A percentile compares a stretch with the other conserved stretches of the same genome.
Evolutionary conservation across 2,329 filamentous ascomycete species (phyloP).

Genomic region (Chaetomium globosum): DNA sequence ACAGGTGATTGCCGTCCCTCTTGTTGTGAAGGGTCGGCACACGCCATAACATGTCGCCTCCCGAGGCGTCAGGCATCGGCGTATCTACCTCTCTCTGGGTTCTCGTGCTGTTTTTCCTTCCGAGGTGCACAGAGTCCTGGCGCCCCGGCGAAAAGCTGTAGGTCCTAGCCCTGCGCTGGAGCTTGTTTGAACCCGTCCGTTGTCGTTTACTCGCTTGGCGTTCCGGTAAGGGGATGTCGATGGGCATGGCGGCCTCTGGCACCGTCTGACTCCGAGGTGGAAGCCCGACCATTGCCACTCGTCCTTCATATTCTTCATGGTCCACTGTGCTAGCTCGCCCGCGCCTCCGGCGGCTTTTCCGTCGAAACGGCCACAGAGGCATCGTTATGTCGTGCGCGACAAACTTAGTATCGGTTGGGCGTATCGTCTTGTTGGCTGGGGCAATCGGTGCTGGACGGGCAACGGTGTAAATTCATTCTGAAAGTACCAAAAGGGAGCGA

Average conservation of each 20-base stretch:
- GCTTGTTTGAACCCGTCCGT: constrained; percentile 52
- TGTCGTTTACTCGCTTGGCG: constrained; percentile 45
- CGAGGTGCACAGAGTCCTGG: constrained; percentile 56
- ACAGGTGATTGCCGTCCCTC: constrained; percentile 59
- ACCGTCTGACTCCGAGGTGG: constrained; percentile 44
- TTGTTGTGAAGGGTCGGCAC: constrained; percentile 63
- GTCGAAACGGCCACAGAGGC: constrained; percentile 83
- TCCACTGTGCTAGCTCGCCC: constrained; percentile 57
- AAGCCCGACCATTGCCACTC: constrained; percentile 32
- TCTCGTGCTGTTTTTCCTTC: constrained; percentile 36
- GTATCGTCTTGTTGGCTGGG: constrained; percentile 12
- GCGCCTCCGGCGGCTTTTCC: constrained; percentile 68
- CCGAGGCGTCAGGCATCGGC: constrained; percentile 36
- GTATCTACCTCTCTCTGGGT: constrained; percentile 38
- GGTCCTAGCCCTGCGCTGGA: constrained; percentile 53
- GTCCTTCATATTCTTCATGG: constrained; percentile 48
- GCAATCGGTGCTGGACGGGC: constrained; percentile 24
- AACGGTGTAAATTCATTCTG: constrained; percentile 34
- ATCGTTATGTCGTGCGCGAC: constrained; percentile 47
- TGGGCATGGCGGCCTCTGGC: constrained; percentile 37
- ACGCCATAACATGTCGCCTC: constrained; percentile 43
- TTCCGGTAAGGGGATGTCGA: constrained; percentile 32
- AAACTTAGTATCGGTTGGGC: constrained; percentile 10
- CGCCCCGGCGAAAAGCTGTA: constrained; percentile 67
- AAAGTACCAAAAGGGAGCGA: constrained; percentile 20